These are phyloP conservation scores for Proliferodiscus dingleyae DNA, from an alignment of 2,329 filamentous ascomycete species.

Conservation along the genomic window DNA sequence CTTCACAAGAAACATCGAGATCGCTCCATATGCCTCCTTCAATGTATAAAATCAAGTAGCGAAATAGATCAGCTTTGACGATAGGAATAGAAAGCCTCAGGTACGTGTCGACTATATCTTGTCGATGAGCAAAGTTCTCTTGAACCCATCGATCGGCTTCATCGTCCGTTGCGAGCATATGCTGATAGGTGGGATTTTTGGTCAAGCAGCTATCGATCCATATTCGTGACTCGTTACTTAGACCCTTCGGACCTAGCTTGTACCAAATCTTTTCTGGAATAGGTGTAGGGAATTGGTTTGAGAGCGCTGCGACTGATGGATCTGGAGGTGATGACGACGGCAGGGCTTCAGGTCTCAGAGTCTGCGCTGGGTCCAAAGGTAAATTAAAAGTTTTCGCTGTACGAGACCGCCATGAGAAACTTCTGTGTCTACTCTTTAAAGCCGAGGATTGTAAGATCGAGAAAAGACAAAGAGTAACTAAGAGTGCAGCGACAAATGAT, in stretches of 20 bases:
- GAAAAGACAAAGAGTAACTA: too few species aligned
- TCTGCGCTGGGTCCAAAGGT: too few species aligned
- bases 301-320: too few species aligned
- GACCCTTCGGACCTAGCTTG: slow-evolving; percentile 35
- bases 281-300: too few species aligned
- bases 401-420: too few species aligned
- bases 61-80: slow-evolving; percentile 36
- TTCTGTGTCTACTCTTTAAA: too few species aligned
- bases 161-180: slow-evolving; percentile 28
- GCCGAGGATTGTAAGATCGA: too few species aligned
- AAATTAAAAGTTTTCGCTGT: too few species aligned
- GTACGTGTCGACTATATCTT: slow-evolving; percentile 35
- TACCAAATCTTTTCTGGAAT: slow-evolving; percentile 37
- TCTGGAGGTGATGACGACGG: too few species aligned
- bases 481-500: too few species aligned
- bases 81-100: slow-evolving; percentile 32
- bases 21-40: slow-evolving; percentile 38
- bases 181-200: slow-evolving; percentile 25
- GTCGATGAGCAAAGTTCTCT: slow-evolving; percentile 29
- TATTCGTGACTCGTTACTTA: slow-evolving; percentile 27
- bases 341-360: too few species aligned
- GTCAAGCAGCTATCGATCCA: slow-evolving; percentile 33
- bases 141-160: slow-evolving; percentile 27
- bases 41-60: slow-evolving; percentile 36
- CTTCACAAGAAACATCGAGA: slow-evolving; percentile 34